These are phyloP conservation scores for Botryotinia convoluta DNA, from an alignment of 2,329 filamentous ascomycete genomes.

Conservation along the genomic window DNA sequence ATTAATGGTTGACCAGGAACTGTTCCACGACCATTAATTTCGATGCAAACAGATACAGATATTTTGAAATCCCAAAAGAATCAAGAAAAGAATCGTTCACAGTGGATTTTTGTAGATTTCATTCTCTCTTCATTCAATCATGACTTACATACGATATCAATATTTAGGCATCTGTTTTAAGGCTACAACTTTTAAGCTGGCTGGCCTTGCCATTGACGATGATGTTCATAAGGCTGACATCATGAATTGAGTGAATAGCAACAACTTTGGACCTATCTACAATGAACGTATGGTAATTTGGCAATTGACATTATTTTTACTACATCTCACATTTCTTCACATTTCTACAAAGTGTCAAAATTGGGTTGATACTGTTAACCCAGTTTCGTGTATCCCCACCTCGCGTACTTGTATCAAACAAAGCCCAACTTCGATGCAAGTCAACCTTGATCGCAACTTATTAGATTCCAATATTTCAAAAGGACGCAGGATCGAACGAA, in stretches of 20 bases:
- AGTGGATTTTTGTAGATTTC: constrained; percentile 5
- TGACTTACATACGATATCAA: neutral
- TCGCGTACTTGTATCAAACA: constrained; percentile 21
- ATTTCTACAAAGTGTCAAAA: neutral
- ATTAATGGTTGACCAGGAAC: neutral
- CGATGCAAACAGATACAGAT: constrained; percentile 12
- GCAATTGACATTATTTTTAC: neutral
- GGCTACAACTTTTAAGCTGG: constrained; percentile 16
- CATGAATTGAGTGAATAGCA: constrained; percentile 15
- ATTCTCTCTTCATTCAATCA: constrained; percentile 8
- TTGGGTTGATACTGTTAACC: constrained; percentile 1
- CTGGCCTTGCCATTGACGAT: constrained; percentile 8
- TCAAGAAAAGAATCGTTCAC: neutral
- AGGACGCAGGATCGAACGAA: constrained; percentile 25
- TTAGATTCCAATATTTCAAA: neutral
- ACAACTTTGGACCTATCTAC: neutral
- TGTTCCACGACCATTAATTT: neutral
- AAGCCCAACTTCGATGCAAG: constrained; percentile 27
- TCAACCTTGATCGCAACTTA: constrained; percentile 9
- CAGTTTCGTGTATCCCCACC: constrained; percentile 19
- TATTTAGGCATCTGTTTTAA: constrained; percentile 11
- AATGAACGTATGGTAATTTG: constrained; percentile 7
- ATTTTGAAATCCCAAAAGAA: neutral
- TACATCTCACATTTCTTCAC: neutral
- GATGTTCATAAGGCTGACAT: constrained; percentile 20